Evolutionary conservation across 192 early-diverging fungal genomes (phyloP), one percentile per base, ranked within the genome.

Genomic region (Geranomyces variabilis): DNA sequence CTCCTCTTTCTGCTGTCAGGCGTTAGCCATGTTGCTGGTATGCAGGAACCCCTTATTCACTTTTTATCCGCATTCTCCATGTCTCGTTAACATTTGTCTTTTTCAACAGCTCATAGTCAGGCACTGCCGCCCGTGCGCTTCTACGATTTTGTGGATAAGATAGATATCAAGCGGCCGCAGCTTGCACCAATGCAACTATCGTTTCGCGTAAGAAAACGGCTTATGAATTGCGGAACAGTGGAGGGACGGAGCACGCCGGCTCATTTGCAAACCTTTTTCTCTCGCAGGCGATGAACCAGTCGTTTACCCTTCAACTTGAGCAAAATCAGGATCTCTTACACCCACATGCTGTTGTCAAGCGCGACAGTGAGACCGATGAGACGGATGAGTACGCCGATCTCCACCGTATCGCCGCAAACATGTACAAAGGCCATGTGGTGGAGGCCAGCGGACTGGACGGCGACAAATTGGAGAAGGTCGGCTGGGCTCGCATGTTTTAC

Each of bases 71-170:
- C n/a, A n/a, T n/a, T n/a, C n/a, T n/a, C n/a, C n/a, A n/a, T n/a
- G n/a, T n/a, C n/a, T n/a, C n/a, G n/a, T n/a, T n/a, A n/a, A n/a
- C n/a, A n/a, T n/a, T n/a, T n/a, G n/a, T n/a, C n/a, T n/a, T n/a
- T 53, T n/a, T 53, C 7, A n/a, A 26, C 51, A 53, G 58, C 58
- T 34, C 58, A 60, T 30, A 60, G 58, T 26, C 2, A 2, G 31
- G 58, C 66, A 22, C 7, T 60, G 19, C 55, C 64, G 22, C 73
- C 73, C 7, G 48, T 75, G 9, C 73, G 73, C 65, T 75, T 69
- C 66, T 75, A 75, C 48, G 73, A 75, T 31, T 75, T 75, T 48
- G 43, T 75, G 10, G 66, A 66, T 26, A 67, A 75, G n/a, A 62
- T 51, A 13, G 8, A 30, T 8, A 36, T 69, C 24, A 75, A 19